Base-by-base conservation (phyloP, 108 stramenopile genomes). In the Nitzschia palea region DNA sequence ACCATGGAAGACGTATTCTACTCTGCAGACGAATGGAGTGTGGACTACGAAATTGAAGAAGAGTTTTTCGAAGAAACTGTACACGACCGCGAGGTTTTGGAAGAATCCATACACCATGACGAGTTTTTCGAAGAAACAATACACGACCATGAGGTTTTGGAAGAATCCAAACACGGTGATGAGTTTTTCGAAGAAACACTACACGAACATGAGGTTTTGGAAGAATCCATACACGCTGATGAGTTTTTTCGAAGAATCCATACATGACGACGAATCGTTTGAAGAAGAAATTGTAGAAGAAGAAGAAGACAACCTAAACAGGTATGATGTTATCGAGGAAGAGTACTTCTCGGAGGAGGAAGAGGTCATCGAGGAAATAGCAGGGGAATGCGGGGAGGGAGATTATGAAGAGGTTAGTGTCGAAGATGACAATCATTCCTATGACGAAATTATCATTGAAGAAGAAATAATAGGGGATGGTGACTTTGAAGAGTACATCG, bases 401-500 rank as follows among this genome's bases (percentile, higher is more conserved):
- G 55, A 33, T 12, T n/a, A 28, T 1, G 55, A 57, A 34, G 55
- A 3, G 1, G 55, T 27, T 5, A n/a, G 32, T 1, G n/a, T 57
- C 1, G 28, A 14, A 4, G 55, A 57, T 0, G 3, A 1, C n/a
- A n/a, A n/a, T n/a, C n/a, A n/a, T n/a, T n/a, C n/a, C n/a, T n/a
- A n/a, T n/a, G n/a, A n/a, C n/a, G n/a, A n/a, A n/a, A n/a, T n/a
- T n/a, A n/a, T n/a, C n/a, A n/a, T n/a, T 1, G 55, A 1, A 30
- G 4, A 0, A 1, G 55, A 57, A n/a, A 34, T 44, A 17, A 44
- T 44, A 1, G 44, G 3, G 2, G 55, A 2, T 0, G 9, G 25
- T 27, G 2, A 31, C 32, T 45, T 33, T 65, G 62, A 31, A 63
- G 62, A 63, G 45, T 18, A 63, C 22, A 33, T 47, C 17, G 17